Base-by-base conservation (phyloP, 108 stramenopile genomes). In the Chaetoceros tenuissimus region DNA sequence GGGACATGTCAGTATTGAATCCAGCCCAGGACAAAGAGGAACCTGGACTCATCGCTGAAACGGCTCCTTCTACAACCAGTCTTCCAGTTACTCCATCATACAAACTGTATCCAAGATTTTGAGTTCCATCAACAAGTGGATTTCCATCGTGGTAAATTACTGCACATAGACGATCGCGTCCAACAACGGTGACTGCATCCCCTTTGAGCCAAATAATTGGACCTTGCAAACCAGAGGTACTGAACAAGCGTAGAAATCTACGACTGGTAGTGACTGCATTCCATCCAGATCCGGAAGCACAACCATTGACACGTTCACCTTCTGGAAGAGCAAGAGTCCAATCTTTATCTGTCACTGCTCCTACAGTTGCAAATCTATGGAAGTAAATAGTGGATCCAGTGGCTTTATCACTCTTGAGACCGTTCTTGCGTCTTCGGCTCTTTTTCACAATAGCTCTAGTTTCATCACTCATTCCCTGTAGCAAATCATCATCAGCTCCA, bases 361-460 rank as follows among this genome's bases (percentile, higher is more conserved):
- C 85, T 58, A 92, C 68, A 3, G 80, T 86, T 46, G 86, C 82
- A 43, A 88, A 92, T 49, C 84, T 69, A 57, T 86, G 78, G 60
- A 88, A 92, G 63, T 84, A 88, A 26, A 88, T 63, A 28, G 64
- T 72, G 1, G 83, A 85, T 27, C 91, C 91, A 13, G 63, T 73
- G 24, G 74, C 55, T 23, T 58, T 67, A 31, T 47, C 43, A 8
- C 51, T 62, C 20, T 49, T 31, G 18, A n/a, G 5, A 24, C 21
- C 45, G 23, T 18, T 68, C 71, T 52, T 64, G 52, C 17, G 66
- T 68, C 64, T 24, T 60, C 28, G 56, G 44, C 30, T 72, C 64
- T 16, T 57, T 29, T 49, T 75, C 28, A 74, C 72, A 23, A 80
- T 73, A 28, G 65, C 65, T 28, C 79, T 79, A 0, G 82, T 84